Percentiles rank a stretch among this genome's conserved stretches.
Conservation (phyloP, 129 eudicot species). For the Centaurea solstitialis region DNA sequence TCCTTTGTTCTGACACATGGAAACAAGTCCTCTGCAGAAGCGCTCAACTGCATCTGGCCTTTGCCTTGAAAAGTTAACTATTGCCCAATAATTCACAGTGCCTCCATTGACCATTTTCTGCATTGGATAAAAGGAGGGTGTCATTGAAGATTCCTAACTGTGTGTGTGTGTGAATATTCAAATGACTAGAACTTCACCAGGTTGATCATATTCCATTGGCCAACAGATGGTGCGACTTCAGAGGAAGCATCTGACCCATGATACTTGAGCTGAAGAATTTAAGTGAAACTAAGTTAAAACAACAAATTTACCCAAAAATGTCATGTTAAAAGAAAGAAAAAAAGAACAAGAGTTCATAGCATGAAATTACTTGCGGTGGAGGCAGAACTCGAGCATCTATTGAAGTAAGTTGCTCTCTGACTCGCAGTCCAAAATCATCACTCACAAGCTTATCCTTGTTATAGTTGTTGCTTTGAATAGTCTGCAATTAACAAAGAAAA, state of each 20-base stretch:
- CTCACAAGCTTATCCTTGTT: constrained; percentile 33
- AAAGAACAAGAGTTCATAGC: neutral
- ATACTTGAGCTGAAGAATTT: constrained; percentile 55
- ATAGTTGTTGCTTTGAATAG: constrained; percentile 43
- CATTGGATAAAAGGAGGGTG: neutral
- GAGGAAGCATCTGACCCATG: constrained; percentile 45
- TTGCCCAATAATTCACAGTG: constrained; percentile 60
- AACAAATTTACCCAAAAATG: neutral
- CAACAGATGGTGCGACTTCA: constrained; percentile 56
- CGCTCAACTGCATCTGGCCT: constrained; percentile 21
- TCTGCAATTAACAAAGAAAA: constrained; percentile 34
- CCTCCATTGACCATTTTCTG: constrained; percentile 85
- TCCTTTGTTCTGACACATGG: constrained; percentile 77
- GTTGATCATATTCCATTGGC: constrained; percentile 92
- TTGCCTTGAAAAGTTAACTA: constrained; percentile 53
- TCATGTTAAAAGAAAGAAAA: no score
- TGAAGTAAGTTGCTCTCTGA: constrained; percentile 35
- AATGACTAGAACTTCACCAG: constrained; percentile 41
- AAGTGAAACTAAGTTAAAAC: neutral
- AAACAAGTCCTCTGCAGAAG: constrained; percentile 46
- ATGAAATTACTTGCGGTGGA: constrained; percentile 39
- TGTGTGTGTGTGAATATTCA: no score
- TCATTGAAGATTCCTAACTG: neutral
- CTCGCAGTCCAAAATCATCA: constrained; percentile 71
- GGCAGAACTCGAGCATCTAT: constrained; percentile 81